phyloP scores from a whole-genome alignment of 345 rosid genomes.

The Moricandia arvensis region DNA sequence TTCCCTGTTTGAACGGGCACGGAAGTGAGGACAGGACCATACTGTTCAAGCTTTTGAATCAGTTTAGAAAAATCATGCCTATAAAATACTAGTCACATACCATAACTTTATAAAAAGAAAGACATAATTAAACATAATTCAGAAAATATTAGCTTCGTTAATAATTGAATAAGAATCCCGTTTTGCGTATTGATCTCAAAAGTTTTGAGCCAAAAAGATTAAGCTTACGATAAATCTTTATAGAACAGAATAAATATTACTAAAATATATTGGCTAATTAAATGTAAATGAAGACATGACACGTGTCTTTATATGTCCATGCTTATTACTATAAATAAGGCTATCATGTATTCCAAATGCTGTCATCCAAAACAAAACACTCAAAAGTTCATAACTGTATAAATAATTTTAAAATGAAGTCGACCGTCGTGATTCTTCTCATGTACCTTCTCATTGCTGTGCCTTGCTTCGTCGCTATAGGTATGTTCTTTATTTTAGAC shows the following conservation, averaged over 20 bases:
- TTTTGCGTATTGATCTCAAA: background rate
- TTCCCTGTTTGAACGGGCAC: background rate
- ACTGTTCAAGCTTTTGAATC: background rate
- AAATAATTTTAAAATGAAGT: constrained; percentile 19
- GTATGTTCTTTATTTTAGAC: constrained; percentile 15
- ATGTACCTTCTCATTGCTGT: constrained; percentile 20
- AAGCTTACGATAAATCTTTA: background rate
- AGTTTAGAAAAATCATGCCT: background rate
- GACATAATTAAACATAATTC: background rate
- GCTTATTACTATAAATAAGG: constrained; percentile 24
- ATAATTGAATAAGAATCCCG: background rate
- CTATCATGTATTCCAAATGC: constrained; percentile 11
- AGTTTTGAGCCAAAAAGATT: background rate
- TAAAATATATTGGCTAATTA: background rate
- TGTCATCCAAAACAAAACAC: constrained; percentile 20
- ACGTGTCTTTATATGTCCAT: constrained; percentile 12
- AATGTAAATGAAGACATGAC: constrained; percentile 27
- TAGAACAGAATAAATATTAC: background rate
- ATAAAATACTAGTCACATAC: background rate
- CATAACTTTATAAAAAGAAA: background rate
- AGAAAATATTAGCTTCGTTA: background rate
- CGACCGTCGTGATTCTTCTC: constrained; percentile 21
- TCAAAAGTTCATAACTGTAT: background rate
- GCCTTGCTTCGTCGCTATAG: constrained; percentile 22
- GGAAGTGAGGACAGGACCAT: background rate